Percentiles rank a stretch among this genome's conserved stretches.
Conservation (phyloP, 768 basidiomycete species). For the Xanthoconium purpureum region DNA sequence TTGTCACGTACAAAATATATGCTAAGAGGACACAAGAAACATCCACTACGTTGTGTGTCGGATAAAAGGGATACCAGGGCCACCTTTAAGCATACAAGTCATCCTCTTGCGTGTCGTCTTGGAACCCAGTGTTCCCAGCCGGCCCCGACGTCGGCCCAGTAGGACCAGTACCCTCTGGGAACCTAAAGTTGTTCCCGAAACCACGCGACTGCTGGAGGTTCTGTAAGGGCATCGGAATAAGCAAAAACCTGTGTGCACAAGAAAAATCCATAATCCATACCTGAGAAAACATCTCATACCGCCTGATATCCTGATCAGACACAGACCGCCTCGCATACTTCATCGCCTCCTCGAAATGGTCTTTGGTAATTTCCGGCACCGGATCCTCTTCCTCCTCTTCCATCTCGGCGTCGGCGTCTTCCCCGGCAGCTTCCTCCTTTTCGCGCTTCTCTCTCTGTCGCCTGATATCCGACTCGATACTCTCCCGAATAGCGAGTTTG, state of each 20-base stretch:
- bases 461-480: slow-evolving; percentile 90
- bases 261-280: slow-evolving; percentile 36
- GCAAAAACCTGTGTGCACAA: not conserved
- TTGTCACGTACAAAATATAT: slow-evolving; percentile 1
- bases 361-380: slow-evolving; percentile 83
- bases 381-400: slow-evolving; percentile 81
- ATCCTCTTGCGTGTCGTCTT: slow-evolving; percentile 84
- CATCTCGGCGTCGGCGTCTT: slow-evolving; percentile 69
- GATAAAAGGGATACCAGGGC: not conserved
- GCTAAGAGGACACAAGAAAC: not conserved
- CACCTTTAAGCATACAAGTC: slow-evolving; percentile 76
- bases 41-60: not conserved
- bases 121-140: slow-evolving; percentile 71
- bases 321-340: slow-evolving; percentile 95
- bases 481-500: slow-evolving; percentile 93
- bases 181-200: slow-evolving; percentile 96
- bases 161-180: slow-evolving; percentile 72
- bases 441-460: slow-evolving; percentile 74
- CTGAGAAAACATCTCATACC: slow-evolving; percentile 98
- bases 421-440: slow-evolving; percentile 63
- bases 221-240: slow-evolving; percentile 35
- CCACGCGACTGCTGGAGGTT: slow-evolving; percentile 89
- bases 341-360: slow-evolving; percentile 99
- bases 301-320: slow-evolving; percentile 92
- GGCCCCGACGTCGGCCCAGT: slow-evolving; percentile 38